These are phyloP conservation scores for Turnera subulata DNA, from an alignment of 345 rosid species.

Conservation along the genomic window DNA sequence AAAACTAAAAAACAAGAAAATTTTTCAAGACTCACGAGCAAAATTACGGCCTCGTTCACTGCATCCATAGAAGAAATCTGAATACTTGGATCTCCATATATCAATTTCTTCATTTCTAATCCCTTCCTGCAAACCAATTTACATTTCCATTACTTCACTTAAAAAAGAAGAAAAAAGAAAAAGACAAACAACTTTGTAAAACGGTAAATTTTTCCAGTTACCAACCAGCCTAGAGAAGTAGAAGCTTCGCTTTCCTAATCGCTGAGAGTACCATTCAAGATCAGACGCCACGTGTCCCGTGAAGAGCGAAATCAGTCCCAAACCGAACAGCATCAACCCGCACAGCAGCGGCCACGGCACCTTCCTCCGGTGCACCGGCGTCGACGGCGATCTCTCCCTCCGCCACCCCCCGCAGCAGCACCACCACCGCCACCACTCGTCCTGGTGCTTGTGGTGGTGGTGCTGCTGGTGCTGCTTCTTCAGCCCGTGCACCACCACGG, in stretches of 20 bases:
- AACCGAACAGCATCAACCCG: constrained; percentile 77
- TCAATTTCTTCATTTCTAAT: constrained; percentile 54
- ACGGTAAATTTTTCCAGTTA: background rate
- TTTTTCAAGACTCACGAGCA: constrained; percentile 46
- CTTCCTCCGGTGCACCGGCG: constrained; percentile 16
- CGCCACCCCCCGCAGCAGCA: constrained; percentile 21
- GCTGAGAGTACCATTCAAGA: constrained; percentile 95
- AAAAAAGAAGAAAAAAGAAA: too few species aligned
- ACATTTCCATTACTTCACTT: background rate
- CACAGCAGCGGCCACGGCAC: constrained; percentile 49
- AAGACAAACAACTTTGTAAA: constrained; percentile 2
- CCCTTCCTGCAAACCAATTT: constrained; percentile 36
- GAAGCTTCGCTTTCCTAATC: constrained; percentile 51
- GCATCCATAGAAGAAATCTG: constrained; percentile 71
- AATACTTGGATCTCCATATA: constrained; percentile 79
- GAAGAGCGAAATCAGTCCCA: constrained; percentile 89
- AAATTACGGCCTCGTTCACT: constrained; percentile 67
- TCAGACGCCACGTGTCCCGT: constrained; percentile 92
- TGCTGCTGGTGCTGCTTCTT: too few species aligned
- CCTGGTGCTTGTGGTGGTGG: constrained; percentile 6
- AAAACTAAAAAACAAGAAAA: background rate
- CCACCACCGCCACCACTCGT: constrained; percentile 8
- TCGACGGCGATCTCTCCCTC: constrained; percentile 26
- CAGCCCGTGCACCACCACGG: constrained; percentile 16
- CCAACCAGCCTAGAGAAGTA: constrained; percentile 53